These are phyloP conservation scores for Elaeagnus macrophylla DNA, from an alignment of 306 rosid species.

Conservation along the genomic window DNA sequence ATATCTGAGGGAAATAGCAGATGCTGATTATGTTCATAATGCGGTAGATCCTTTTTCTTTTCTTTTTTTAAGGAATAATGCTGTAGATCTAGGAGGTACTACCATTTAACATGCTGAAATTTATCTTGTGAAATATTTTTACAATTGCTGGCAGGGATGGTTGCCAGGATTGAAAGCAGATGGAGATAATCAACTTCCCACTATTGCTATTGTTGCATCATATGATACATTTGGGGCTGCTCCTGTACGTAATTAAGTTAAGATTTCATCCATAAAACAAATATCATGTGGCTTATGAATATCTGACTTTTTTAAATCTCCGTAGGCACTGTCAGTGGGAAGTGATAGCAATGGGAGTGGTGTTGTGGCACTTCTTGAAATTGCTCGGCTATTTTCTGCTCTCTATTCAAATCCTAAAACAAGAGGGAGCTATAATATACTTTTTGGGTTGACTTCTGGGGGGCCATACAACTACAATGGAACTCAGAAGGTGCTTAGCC, in stretches of 20 bases:
- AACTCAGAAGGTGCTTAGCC: constrained; percentile 64
- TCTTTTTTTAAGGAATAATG: too few relatives aligned
- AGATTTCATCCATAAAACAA: constrained; percentile 11
- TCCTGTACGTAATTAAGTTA: constrained; percentile 57
- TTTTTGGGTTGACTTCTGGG: constrained; percentile 91
- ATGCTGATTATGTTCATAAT: too few relatives aligned
- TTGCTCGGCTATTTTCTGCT: constrained; percentile 88
- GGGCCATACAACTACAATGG: constrained; percentile 99
- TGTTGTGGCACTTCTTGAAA: constrained; percentile 90
- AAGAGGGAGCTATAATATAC: constrained; percentile 87
- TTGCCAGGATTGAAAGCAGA: constrained; percentile 82
- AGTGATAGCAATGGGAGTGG: constrained; percentile 99
- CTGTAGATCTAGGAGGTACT: not conserved
- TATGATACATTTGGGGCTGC: constrained; percentile 97
- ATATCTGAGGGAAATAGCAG: too few relatives aligned
- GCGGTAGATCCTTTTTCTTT: too few relatives aligned
- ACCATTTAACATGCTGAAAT: not conserved
- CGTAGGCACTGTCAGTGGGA: constrained; percentile 90
- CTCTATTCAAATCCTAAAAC: constrained; percentile 94
- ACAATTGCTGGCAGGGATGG: constrained; percentile 75
- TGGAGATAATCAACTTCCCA: constrained; percentile 88
- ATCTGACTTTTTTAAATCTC: constrained; percentile 21
- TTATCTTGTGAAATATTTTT: not conserved
- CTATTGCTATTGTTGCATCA: constrained; percentile 97
- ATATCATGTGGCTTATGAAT: constrained; percentile 13